Evolutionary conservation across 2,329 filamentous ascomycete genomes (phyloP).

Genomic region (Kalaharituber pfeilii): DNA sequence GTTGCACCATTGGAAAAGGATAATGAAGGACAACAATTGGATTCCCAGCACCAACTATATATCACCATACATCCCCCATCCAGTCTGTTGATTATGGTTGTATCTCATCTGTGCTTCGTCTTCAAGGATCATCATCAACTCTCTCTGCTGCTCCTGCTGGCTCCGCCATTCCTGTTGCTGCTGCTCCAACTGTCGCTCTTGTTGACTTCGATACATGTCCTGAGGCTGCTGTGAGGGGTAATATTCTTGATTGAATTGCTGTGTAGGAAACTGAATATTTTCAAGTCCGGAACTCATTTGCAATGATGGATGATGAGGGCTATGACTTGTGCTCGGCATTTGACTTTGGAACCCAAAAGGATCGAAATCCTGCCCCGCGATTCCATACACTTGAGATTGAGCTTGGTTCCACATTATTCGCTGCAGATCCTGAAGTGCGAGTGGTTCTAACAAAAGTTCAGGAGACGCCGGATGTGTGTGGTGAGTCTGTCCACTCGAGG

Average conservation of each 20-base stretch:
- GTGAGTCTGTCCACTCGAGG: neutral
- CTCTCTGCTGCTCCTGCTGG: constrained; percentile 57
- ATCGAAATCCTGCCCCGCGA: neutral
- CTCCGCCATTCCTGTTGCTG: constrained; percentile 23
- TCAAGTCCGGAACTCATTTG: neutral
- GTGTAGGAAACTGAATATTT: neutral
- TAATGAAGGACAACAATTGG: too few species aligned
- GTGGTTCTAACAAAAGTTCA: neutral
- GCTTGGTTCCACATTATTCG: neutral
- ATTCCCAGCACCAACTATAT: too few species aligned
- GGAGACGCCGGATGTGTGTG: neutral
- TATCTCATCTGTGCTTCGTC: constrained; percentile 38
- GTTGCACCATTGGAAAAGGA: too few species aligned
- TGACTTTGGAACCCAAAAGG: neutral
- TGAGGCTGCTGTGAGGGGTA: neutral
- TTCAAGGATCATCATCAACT: constrained; percentile 67
- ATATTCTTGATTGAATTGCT: neutral
- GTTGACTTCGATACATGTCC: neutral
- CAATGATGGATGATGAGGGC: neutral
- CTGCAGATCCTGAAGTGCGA: neutral
- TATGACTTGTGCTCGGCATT: neutral
- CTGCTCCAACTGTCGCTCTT: neutral
- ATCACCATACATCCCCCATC: too few species aligned
- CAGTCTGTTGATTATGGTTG: neutral
- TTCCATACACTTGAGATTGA: neutral